Conservation (phyloP, 352 stramenopile genomes). For the Halophytophthora polymorphica region DNA sequence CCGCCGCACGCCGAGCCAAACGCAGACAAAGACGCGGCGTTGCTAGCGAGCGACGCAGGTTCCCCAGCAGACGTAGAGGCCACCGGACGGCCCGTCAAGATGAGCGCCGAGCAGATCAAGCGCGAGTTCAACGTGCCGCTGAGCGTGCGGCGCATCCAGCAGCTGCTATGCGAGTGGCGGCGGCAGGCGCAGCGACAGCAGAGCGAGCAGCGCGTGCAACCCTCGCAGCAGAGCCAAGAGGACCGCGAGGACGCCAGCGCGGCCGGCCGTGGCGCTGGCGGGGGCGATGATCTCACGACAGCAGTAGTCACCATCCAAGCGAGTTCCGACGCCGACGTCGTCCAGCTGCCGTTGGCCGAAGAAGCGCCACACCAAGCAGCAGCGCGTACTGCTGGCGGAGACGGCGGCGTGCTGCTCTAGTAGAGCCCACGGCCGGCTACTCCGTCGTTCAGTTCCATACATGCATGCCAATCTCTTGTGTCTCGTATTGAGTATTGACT, state of each 20-base stretch:
- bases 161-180: conserved; percentile 51
- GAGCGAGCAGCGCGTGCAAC: conserved; percentile 22
- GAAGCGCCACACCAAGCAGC: too few species aligned
- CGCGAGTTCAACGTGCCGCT: conserved; percentile 46
- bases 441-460: too few species aligned
- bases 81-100: conserved; percentile 15
- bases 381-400: too few species aligned
- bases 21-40: too few species aligned
- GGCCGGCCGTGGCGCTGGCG: conserved; percentile 1
- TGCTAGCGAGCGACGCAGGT: background rate
- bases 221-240: conserved; percentile 5
- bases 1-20: background rate
- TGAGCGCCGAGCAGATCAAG: conserved; percentile 46
- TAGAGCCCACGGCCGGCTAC: too few species aligned
- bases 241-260: background rate
- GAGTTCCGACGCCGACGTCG: too few species aligned
- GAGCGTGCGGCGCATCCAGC: conserved; percentile 54
- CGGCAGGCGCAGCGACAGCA: conserved; percentile 22
- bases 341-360: too few species aligned
- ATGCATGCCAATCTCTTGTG: too few species aligned
- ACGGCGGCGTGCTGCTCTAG: too few species aligned
- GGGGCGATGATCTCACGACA: background rate
- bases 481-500: too few species aligned
- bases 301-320: background rate
- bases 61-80: background rate